Percentiles rank a stretch among this genome's conserved stretches.
phyloP scores from a whole-genome alignment of 306 rosid genomes.

The Benincasa hispida region DNA sequence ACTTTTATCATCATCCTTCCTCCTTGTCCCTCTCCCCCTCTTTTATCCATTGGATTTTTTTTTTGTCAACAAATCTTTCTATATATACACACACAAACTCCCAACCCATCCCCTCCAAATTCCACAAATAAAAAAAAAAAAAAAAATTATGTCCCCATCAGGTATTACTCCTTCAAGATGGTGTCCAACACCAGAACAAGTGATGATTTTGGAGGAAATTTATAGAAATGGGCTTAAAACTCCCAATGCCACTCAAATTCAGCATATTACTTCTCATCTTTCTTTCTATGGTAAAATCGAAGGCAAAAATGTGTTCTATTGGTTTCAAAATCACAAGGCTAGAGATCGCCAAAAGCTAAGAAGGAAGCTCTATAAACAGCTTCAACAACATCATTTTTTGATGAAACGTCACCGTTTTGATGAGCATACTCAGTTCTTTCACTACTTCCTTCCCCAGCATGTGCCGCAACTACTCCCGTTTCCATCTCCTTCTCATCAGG shows the following conservation, averaged over 20 bases:
- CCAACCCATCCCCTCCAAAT: conserved; percentile 14
- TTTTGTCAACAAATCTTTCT: neutral
- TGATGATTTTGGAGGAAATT: conserved; percentile 83
- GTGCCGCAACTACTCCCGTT: neutral
- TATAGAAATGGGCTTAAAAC: conserved; percentile 70
- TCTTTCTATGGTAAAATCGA: conserved; percentile 79
- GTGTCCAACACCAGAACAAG: conserved; percentile 90
- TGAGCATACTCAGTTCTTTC: neutral
- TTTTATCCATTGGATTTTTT: neutral
- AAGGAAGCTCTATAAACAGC: conserved; percentile 65
- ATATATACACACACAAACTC: conserved; percentile 12
- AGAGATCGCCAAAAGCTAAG: conserved; percentile 81
- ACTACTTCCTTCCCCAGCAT: neutral
- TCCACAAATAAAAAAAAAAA: neutral
- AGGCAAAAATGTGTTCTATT: conserved; percentile 89
- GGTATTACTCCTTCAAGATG: conserved; percentile 47
- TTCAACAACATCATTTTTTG: conserved; percentile 23
- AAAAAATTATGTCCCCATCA: conserved; percentile 36
- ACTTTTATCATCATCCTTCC: neutral
- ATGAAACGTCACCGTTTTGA: neutral
- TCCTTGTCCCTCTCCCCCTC: neutral
- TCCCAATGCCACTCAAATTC: conserved; percentile 79
- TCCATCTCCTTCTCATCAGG: neutral
- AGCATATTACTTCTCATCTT: conserved; percentile 75
- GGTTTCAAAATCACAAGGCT: conserved; percentile 98